Evolutionary conservation across 2,329 filamentous ascomycete genomes (phyloP), one percentile per base, ranked within the genome.

Genomic region (Drechslerella dactyloides): DNA sequence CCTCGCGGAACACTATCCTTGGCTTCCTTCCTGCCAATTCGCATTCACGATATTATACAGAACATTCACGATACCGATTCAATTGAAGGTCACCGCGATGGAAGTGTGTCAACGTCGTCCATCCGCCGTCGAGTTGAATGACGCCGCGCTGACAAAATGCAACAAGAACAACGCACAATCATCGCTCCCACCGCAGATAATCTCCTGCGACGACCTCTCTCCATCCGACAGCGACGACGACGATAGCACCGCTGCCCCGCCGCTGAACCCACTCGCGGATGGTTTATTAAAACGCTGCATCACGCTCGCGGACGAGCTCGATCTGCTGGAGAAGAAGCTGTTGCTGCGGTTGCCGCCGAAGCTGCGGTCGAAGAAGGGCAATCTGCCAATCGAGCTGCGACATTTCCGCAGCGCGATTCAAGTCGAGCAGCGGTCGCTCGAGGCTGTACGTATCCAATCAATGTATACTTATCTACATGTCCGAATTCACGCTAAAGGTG

Each of bases 351-450:
- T 64, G 10, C 64, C 70, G 6, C 61, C 65, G 21, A 68, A 65
- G 21, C 68, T 78, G 58, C 77, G 80, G 78, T 82, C 81, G 72
- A 77, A 77, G 19, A 73, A 75, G 2, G 78, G 37, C 56, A 77
- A n/a, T 78, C 80, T 44, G 81, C 81, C 35, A 81, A 81, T 85
- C 5, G 84, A 85, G 70, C 76, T 84, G 52, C 80, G 83, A 10
- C 80, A 81, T 27, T 83, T 85, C 72, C 82, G 80, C 44, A 81
- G 80, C 10, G 81, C 79, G 15, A 77, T 85, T 2, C 77, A 81
- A 44, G 79, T 82, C 1, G 84, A 86, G 74, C 75, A 83, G 68
- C 82, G 80, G 69, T 80, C 80, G 44, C 75, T 85, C 48, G 79
- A 83, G 69, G 83, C 80, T 70, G 77, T 84, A 19, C 23, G 75